These are phyloP conservation scores for Umbilicus rupestris DNA, from an alignment of 164 flowering plant species.

Conservation along the genomic window DNA sequence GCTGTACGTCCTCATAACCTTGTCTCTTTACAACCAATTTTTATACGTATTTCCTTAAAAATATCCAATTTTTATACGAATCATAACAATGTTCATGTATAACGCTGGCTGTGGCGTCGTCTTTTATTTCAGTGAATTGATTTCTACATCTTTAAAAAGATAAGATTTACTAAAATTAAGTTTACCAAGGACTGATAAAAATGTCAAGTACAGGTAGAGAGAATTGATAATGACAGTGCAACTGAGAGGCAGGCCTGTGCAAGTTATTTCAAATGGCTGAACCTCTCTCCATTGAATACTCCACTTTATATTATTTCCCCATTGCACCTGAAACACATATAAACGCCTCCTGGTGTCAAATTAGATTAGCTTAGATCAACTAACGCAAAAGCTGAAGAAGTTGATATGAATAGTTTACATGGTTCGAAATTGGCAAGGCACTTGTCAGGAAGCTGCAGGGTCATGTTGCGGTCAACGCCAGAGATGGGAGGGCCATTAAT, in stretches of 20 bases:
- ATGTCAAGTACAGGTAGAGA: no score
- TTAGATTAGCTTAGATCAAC: neutral
- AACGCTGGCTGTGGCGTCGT: no score
- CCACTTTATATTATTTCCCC: neutral
- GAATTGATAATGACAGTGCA: neutral
- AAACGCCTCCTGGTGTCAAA: neutral
- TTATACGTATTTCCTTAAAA: neutral
- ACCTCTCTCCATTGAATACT: neutral
- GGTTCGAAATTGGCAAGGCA: conserved; percentile 68
- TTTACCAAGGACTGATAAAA: neutral
- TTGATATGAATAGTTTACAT: conserved; percentile 21
- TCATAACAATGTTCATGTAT: no score
- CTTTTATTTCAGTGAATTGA: no score
- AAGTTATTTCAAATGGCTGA: neutral
- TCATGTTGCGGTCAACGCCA: conserved; percentile 74
- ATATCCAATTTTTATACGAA: no score
- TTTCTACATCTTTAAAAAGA: neutral
- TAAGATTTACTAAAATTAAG: neutral
- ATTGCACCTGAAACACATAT: neutral
- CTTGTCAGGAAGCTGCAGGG: conserved; percentile 65
- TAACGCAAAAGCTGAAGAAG: neutral
- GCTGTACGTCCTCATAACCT: conserved; percentile 1
- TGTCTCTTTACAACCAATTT: neutral
- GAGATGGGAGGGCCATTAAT: conserved; percentile 77
- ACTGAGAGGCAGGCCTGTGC: neutral